Evolutionary conservation across 1,284 basidiomycete species (phyloP), one percentile per base, ranked within the genome.

Genomic region (Mycena sp.): DNA sequence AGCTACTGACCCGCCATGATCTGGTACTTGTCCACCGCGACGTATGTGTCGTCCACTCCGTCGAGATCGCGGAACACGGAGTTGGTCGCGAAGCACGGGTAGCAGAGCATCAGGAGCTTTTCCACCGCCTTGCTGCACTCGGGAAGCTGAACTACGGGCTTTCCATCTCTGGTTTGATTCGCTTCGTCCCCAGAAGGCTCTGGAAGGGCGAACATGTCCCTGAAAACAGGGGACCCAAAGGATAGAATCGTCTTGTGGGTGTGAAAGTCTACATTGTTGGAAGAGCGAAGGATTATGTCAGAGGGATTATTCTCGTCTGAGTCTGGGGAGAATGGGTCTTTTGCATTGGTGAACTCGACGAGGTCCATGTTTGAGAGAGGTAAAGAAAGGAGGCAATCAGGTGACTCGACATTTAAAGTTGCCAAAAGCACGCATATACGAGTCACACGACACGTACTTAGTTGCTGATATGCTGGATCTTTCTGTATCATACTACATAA

Each of bases 231-330:
- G 23, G 65, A 67, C 6, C 32, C 43, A 19, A 63, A 57, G 10
- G 53, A 38, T 10, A 67, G 57, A 25, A 67, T 38, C 14, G 53
- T 40, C 41, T 59, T 60, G 48, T 67, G 61, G 1, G 45, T 44
- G 30, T 55, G 44, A 49, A 67, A 67, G 23, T 61, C 61, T 52
- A 67, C 61, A n/a, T 35, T 19, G 16, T 67, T 61, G 1, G 57
- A 57, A 43, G 61, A 56, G 5, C 61, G 48, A 12, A 67, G 16
- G 29, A 67, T 53, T 3, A 63, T n/a, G 29, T 67, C 64, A 12
- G 64, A 21, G 30, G 52, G 46, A 19, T 60, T 56, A 16, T 30
- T 17, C n/a, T 61, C 48, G 40, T 56, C 16, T 7, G 63, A 55
- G 1, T 38, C 46, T 2, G 63, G 63, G 10, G 51, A 50, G 41